These are phyloP conservation scores for Clarireedia paspali DNA, from an alignment of 2,329 filamentous ascomycete genomes.

Conservation along the genomic window DNA sequence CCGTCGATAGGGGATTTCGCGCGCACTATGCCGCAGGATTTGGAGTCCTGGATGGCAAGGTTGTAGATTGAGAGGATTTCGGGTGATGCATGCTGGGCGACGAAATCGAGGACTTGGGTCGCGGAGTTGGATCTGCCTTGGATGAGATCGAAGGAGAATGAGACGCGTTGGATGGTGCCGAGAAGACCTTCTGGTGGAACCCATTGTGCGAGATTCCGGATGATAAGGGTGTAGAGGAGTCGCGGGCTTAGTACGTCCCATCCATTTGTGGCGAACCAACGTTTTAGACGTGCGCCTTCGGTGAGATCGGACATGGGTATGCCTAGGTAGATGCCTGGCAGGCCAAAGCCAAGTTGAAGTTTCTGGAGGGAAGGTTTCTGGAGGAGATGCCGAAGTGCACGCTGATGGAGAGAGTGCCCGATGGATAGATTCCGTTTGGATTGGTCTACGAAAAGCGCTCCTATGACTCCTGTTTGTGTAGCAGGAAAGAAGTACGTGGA, in stretches of 20 bases:
- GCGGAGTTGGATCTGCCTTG: slow-evolving; percentile 54
- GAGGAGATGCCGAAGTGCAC: slow-evolving; percentile 72
- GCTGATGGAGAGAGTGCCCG: slow-evolving; percentile 79
- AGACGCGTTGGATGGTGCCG: slow-evolving; percentile 42
- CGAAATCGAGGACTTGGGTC: slow-evolving; percentile 51
- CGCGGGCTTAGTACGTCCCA: slow-evolving; percentile 68
- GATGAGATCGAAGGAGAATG: slow-evolving; percentile 57
- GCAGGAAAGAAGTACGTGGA: slow-evolving; percentile 73
- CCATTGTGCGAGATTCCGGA: slow-evolving; percentile 53
- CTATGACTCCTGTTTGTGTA: slow-evolving; percentile 55
- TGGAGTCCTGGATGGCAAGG: slow-evolving; percentile 51
- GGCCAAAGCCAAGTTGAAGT: slow-evolving; percentile 71
- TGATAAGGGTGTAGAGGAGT: slow-evolving; percentile 55
- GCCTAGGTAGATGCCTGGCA: slow-evolving; percentile 81
- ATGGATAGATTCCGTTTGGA: slow-evolving; percentile 80
- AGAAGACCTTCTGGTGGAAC: slow-evolving; percentile 53
- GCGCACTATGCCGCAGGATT: slow-evolving; percentile 56
- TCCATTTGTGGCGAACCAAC: slow-evolving; percentile 86
- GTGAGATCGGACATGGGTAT: slow-evolving; percentile 59
- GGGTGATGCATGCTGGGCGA: slow-evolving; percentile 50
- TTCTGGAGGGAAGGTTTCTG: slow-evolving; percentile 67
- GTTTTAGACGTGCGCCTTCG: slow-evolving; percentile 39
- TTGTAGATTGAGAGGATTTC: slow-evolving; percentile 60
- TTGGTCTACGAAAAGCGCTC: slow-evolving; percentile 84
- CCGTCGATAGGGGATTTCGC: slow-evolving; percentile 56